Base-by-base conservation (phyloP, 495 filamentous ascomycete species). In the Annulohypoxylon bovei region DNA sequence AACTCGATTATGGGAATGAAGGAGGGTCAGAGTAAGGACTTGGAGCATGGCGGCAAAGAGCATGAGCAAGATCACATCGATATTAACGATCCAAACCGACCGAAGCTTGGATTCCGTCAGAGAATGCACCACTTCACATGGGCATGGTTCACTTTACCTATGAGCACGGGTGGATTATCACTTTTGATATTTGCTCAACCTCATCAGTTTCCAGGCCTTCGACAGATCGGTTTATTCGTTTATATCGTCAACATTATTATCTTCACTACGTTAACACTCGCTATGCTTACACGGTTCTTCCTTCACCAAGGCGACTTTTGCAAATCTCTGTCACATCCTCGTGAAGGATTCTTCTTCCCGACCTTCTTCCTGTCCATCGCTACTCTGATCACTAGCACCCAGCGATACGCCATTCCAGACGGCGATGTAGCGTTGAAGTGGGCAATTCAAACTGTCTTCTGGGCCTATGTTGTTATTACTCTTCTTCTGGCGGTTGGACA, bases 341-440 rank as follows among this genome's bases (percentile, higher is more conserved):
- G 84, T 23, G 90, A 93, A 74, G 85, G 87, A 6, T 84, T 92
- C 49, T 92, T 91, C 83, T 84, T 91, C 50, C 83, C 88, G 30
- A 88, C 88, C 8, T 89, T 91, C 76, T 90, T 87, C 78, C 80
- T 93, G 20, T 86, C 88, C 0, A 66, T 91, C 12, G 87, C 89
- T 16, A 88, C 88, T 32, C 82, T 91, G 50, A 83, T 92, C 49
- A 83, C 82, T 23, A 86, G 87, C 32, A 84, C 88, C 0, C 83
- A 87, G 23, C 80, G 81, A 9, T 92, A 91, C 75, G 88, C 87
- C 55, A 76, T 89, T 62, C 76, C 81, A 55, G 52, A 77, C 60
- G 71, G 79, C 70, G 71, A 81, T 6, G 65, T 67, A 1, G 74
- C 78, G 72, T 71, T 88, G 7, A 70, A 78, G 30, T 74, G 65